Percentiles rank a stretch among this genome's conserved stretches.
phyloP scores from a whole-genome alignment of 805 yeast genomes.

The Barnettozyma siamensis region DNA sequence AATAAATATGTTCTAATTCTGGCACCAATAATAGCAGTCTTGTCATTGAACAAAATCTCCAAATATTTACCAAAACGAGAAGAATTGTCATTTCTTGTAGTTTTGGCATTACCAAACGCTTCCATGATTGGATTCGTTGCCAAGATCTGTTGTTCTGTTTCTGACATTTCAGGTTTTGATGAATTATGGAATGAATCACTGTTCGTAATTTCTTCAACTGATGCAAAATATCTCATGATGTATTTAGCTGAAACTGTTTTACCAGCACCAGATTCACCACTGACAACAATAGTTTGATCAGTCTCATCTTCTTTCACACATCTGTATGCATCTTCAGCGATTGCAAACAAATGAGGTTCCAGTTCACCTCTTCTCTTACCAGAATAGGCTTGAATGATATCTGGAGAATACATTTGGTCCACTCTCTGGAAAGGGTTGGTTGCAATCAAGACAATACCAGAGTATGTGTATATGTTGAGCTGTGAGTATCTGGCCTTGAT shows the following conservation, averaged over 20 bases:
- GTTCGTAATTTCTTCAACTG: constrained; percentile 58
- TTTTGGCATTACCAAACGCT: constrained; percentile 97
- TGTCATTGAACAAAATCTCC: constrained; percentile 77
- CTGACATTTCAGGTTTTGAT: constrained; percentile 62
- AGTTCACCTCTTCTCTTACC: constrained; percentile 90
- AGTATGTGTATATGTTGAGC: constrained; percentile 87
- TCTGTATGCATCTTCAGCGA: constrained; percentile 95
- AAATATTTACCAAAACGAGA: constrained; percentile 96
- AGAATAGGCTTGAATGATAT: constrained; percentile 90
- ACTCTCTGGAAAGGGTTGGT: constrained; percentile 92
- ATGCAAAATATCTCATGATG: constrained; percentile 95
- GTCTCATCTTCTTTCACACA: constrained; percentile 82
- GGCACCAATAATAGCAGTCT: constrained; percentile 86
- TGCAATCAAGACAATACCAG: constrained; percentile 95
- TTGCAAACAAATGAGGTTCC: constrained; percentile 95
- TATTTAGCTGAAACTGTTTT: constrained; percentile 96
- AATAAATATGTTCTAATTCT: constrained; percentile 86
- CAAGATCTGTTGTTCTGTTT: constrained; percentile 86
- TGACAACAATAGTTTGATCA: constrained; percentile 93
- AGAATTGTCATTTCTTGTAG: constrained; percentile 95
- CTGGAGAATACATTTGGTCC: constrained; percentile 85
- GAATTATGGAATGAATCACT: constrained; percentile 35
- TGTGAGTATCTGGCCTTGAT: constrained; percentile 85
- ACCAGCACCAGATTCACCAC: constrained; percentile 99
- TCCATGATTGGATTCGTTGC: constrained; percentile 98